Evolutionary conservation across 2,329 filamentous ascomycete genomes (phyloP), one percentile per base, ranked within the genome.

Genomic region (Xylaria sp.): DNA sequence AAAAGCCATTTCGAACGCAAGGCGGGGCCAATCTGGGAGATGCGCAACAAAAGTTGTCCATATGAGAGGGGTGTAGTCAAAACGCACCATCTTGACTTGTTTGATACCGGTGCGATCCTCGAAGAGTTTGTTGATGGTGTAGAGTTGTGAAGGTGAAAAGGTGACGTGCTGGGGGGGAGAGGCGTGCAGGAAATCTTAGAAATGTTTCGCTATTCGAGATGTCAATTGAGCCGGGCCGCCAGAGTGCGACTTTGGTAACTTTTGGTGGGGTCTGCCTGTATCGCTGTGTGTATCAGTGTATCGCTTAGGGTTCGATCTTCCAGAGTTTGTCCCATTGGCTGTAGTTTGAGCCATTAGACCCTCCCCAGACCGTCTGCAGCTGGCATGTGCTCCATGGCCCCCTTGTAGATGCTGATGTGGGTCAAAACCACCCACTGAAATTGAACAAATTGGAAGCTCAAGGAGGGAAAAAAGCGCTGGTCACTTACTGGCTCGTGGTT

Each of bases 51-150:
- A 39, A 59, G 18, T 7, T 39, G 48, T 13, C 1, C 25, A 32
- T 48, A 59, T 46, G 18, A 37, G 23, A 28, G 23, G 54, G 4
- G 23, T 3, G 48, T 13, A 23, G 23, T 20, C 10, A 12, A 62
- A 76, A 84, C 88, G 84, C 81, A 90, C 88, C 88, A 90, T 90
- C 83, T 87, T 89, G 85, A 81, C 81, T 83, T 81, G 79, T 79
- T 80, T 81, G 81, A 80, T 86, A 87, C 87, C 87, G 87, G 86
- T 82, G 84, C 87, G 87, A 89, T 90, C 88, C 88, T 90, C 88
- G 88, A 90, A 90, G 88, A 89, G 87, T 76, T 76, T 70, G 69
- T 75, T 72, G 72, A 56, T 69, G 70, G 66, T 73, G 70, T 69
- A 67, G 71, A 70, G 73, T 73, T 72, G 70, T 69, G 66, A 71